These are phyloP conservation scores for Tolypocladium nubicola DNA, from an alignment of 2,329 filamentous ascomycete species.

Conservation along the genomic window DNA sequence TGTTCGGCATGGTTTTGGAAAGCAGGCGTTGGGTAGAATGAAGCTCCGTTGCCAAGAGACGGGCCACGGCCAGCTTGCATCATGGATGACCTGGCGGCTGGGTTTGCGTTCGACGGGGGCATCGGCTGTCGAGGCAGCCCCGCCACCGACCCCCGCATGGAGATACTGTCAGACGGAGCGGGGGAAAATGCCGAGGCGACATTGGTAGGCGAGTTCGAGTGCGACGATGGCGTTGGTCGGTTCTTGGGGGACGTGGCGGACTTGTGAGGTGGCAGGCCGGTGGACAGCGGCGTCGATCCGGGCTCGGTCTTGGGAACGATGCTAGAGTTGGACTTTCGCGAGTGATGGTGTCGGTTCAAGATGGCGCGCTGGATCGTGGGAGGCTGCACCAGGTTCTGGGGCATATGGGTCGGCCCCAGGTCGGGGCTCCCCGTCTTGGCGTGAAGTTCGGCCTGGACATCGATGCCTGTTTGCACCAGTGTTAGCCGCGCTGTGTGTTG, in stretches of 20 bases:
- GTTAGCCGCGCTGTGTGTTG: background rate
- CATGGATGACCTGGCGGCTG: constrained; percentile 18
- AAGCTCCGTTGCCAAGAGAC: constrained; percentile 26
- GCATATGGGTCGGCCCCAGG: constrained; percentile 57
- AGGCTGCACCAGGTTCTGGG: constrained; percentile 58
- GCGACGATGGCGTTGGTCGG: constrained; percentile 74
- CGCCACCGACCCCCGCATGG: constrained; percentile 29
- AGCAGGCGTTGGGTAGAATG: constrained; percentile 68
- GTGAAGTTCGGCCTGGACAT: constrained; percentile 90
- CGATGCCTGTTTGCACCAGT: constrained; percentile 56
- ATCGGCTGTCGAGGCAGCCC: constrained; percentile 21
- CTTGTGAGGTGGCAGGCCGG: constrained; percentile 36
- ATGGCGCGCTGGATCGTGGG: constrained; percentile 72
- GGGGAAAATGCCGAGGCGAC: constrained; percentile 33
- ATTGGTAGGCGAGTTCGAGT: constrained; percentile 47
- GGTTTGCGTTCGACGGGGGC: constrained; percentile 14
- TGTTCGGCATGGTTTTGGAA: constrained; percentile 94
- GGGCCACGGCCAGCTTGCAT: constrained; percentile 26
- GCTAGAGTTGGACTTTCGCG: constrained; percentile 59
- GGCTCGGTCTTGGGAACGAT: constrained; percentile 66
- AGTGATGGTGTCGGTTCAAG: constrained; percentile 70
- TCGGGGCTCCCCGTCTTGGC: constrained; percentile 85
- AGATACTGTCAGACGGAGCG: constrained; percentile 35
- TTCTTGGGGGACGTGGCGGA: constrained; percentile 58
- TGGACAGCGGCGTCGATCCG: constrained; percentile 32